These are phyloP conservation scores for Thymus quinquecostatus DNA, from an alignment of 257 asterid species.

Conservation along the genomic window DNA sequence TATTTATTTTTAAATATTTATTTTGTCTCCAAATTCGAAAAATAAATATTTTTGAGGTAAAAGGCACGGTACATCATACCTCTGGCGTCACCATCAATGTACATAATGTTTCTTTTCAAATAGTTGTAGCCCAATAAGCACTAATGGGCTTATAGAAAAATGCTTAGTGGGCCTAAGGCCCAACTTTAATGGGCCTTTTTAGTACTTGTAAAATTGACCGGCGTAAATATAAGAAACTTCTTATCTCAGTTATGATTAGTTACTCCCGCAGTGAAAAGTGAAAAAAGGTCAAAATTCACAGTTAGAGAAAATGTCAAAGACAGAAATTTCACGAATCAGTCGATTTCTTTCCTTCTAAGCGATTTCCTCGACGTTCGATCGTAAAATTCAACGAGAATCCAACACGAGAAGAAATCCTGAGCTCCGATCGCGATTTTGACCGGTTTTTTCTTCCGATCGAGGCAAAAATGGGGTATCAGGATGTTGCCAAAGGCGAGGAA, in stretches of 20 bases:
- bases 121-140: not conserved
- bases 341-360: conserved; percentile 1
- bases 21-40: too few relatives aligned
- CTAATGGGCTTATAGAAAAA: not conserved
- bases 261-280: too few relatives aligned
- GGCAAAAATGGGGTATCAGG: conserved; percentile 35
- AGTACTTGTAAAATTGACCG: too few relatives aligned
- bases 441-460: conserved; percentile 22
- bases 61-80: not conserved
- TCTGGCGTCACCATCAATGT: not conserved
- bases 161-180: too few relatives aligned
- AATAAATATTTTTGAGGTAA: too few relatives aligned
- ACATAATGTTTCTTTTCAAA: not conserved
- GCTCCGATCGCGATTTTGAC: conserved; percentile 19
- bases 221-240: too few relatives aligned
- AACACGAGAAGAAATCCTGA: conserved; percentile 1
- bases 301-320: not conserved
- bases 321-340: not conserved
- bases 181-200: too few relatives aligned
- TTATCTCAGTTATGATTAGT: too few relatives aligned
- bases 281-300: too few relatives aligned
- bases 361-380: not conserved
- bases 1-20: not conserved
- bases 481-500: conserved; percentile 39
- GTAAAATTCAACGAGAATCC: conserved; percentile 7